phyloP scores from a whole-genome alignment of 2,329 filamentous ascomycete genomes.

The Drechslerella coelobrocha region DNA sequence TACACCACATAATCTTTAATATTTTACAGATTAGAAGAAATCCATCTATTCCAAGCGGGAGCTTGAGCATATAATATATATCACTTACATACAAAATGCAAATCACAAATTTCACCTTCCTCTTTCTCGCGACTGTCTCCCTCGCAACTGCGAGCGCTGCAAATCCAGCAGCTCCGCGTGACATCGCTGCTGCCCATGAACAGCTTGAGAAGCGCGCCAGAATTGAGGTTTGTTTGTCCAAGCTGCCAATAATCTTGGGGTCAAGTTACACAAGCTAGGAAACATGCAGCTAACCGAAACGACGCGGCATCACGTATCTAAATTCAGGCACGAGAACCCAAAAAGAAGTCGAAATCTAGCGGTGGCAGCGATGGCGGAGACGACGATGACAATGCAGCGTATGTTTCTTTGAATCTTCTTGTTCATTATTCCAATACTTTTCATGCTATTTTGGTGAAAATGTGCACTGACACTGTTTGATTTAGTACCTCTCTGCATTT shows the following conservation, averaged over 20 bases:
- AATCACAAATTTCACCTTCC: slow-evolving; percentile 19
- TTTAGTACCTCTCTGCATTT: slow-evolving; percentile 19
- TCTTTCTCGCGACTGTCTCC: slow-evolving; percentile 25
- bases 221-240: slow-evolving; percentile 9
- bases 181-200: slow-evolving; percentile 11
- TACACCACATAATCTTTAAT: background rate
- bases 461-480: too few species aligned
- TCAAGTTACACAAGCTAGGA: background rate
- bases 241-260: slow-evolving; percentile 7
- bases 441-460: background rate
- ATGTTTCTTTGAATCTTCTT: background rate
- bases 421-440: background rate
- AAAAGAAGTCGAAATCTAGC: slow-evolving; percentile 3
- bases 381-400: slow-evolving; percentile 13
- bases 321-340: slow-evolving; percentile 10
- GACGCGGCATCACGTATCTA: too few species aligned
- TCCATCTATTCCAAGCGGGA: too few species aligned
- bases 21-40: too few species aligned
- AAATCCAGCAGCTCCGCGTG: slow-evolving; percentile 1
- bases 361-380: background rate
- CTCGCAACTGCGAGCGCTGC: slow-evolving; percentile 10
- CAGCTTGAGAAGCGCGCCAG: slow-evolving; percentile 8
- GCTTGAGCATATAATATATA: too few species aligned
- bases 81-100: slow-evolving; percentile 27
- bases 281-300: slow-evolving; percentile 9